Evolutionary conservation across 2,329 filamentous ascomycete species (phyloP), one percentile per base, ranked within the genome.

Genomic region (Fusarium pilosicola): DNA sequence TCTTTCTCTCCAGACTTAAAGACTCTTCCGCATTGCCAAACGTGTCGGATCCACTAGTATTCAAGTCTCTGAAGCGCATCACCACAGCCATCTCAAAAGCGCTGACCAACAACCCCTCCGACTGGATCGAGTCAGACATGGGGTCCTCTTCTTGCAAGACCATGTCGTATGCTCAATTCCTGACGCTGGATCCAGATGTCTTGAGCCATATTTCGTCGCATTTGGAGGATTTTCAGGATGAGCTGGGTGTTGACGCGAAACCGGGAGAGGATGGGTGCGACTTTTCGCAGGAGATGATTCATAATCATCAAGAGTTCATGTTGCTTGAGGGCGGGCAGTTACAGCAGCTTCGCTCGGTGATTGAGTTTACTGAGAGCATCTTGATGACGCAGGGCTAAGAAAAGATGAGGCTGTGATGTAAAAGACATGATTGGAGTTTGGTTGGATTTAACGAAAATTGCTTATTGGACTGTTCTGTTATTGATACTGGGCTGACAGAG

Each of bases 41-140:
- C 18, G 18, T 51, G 3, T 41, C 49, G 3, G 67, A 74, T 1
- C 51, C 57, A 13, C 28, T 52, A 0, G 20, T 74, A 6, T 45
- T 75, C 6, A 32, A 42, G 3, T 55, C 66, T 3, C 20, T 75
- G 1, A 57, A 60, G 1, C 9, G n/a, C 20, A 48, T 78, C 18
- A 28, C 46, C 5, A 69, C 67, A 18, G 62, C 55, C 15, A 73
- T 77, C 7, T 65, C 76, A 2, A 76, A 41, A 2, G 73, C 65
- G 2, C 56, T 79, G 8, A 78, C 74, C 4, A 79, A 79, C 26
- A 68, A 79, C n/a, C 71, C 67, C 0, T 71, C 74, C 0, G 77
- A 79, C 9, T 79, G 77, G 77, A 70, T 78, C 10, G 77, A 79
- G 3, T 73, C 70, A 6, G 68, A 70, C 8, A 49, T 62, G 1